Base-by-base conservation (phyloP, 768 basidiomycete species). In the Asterophora lycoperdoides region DNA sequence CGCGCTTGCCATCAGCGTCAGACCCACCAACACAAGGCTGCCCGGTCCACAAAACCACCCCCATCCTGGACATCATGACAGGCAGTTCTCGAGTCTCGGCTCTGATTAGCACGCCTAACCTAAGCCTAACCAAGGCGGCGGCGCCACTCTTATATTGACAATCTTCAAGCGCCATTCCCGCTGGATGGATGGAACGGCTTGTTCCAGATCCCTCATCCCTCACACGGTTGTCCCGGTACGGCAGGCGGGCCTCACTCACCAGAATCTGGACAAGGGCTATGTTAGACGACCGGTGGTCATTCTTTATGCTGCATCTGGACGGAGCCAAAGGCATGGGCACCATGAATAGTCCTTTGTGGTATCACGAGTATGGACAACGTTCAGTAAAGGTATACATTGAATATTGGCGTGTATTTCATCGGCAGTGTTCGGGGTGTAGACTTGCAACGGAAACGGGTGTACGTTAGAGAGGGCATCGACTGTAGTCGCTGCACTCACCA, bases 261-360 rank as follows among this genome's bases (percentile, higher is more conserved):
- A 34, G 42, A 41, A 23, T 50, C 49, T 6, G 60, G 52, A 35
- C 55, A 59, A 13, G 55, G 14, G 35, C 52, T n/a, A 63, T 64
- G 57, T 35, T 67, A 54, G 66, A 75, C 49, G 69, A 73, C 45
- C 60, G 64, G 28, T 71, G 73, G 71, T 62, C 64, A 5, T 68
- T 67, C n/a, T 69, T 71, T 48, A 70, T 68, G 65, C 58, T 60
- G 54, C 37, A 56, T 68, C 14, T 39, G 67, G 20, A 49, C 48
- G 7, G 33, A 54, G 17, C 51, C 56, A n/a, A n/a, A n/a, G n/a
- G n/a, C n/a, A n/a, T n/a, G n/a, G n/a, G n/a, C n/a, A n/a, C n/a
- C n/a, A n/a, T n/a, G n/a, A n/a, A n/a, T n/a, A n/a, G n/a, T n/a
- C n/a, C n/a, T n/a, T n/a, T n/a, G n/a, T n/a, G n/a, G n/a, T n/a